These are phyloP conservation scores for Colletotrichum nymphaeae DNA, from an alignment of 2,329 filamentous ascomycete genomes.

Conservation along the genomic window DNA sequence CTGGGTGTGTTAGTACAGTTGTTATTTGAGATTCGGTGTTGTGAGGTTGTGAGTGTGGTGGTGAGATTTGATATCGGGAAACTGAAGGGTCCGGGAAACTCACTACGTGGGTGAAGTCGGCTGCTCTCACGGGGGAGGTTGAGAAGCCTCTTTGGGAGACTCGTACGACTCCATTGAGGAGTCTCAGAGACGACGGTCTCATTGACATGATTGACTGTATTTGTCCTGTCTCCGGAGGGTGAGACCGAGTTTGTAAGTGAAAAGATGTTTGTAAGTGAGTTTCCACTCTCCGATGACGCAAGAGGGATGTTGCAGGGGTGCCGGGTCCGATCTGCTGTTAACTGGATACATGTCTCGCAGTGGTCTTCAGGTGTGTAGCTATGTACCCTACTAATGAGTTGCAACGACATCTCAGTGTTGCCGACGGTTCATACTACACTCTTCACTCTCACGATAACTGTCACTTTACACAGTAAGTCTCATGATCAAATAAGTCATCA, in stretches of 20 bases:
- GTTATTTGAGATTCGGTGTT: background rate
- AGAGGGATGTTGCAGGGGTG: background rate
- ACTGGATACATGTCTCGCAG: background rate
- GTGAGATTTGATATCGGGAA: background rate
- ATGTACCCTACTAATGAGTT: background rate
- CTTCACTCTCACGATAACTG: background rate
- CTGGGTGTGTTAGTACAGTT: conserved; percentile 42
- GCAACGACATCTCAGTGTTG: background rate
- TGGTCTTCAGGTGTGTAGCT: background rate
- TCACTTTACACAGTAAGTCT: background rate
- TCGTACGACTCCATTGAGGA: background rate
- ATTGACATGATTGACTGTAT: conserved; percentile 4
- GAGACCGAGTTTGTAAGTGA: background rate
- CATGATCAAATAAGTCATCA: background rate
- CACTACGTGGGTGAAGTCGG: conserved; percentile 61
- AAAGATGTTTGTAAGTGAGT: background rate
- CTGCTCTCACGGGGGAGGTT: conserved; percentile 43
- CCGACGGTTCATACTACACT: background rate
- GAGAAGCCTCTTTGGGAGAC: conserved; percentile 45
- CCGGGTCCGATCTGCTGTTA: conserved; percentile 4
- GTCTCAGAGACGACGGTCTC: background rate
- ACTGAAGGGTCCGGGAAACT: conserved; percentile 35
- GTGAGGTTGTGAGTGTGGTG: conserved; percentile 4
- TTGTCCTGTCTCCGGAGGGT: too few relatives aligned
- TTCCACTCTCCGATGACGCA: conserved; percentile 26